Evolutionary conservation across 1,139 yeast species (phyloP).

Genomic region (Zygoascus sp.): DNA sequence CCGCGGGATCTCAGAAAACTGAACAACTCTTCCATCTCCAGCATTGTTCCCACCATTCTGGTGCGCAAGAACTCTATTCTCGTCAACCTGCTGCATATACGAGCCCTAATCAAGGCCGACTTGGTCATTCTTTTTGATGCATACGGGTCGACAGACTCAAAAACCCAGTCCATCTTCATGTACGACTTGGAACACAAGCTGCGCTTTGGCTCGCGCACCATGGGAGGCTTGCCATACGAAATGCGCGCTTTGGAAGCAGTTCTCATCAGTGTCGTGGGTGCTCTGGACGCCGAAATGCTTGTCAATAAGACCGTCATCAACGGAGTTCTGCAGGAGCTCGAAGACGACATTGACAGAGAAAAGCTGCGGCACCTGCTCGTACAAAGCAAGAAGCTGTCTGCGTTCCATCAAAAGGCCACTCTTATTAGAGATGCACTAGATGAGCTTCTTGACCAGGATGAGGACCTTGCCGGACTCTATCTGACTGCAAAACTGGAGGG

Average conservation of each 20-base stretch:
- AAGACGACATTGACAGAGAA: slow-evolving; percentile 77
- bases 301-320: slow-evolving; percentile 69
- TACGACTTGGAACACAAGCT: slow-evolving; percentile 82
- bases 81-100: slow-evolving; percentile 76
- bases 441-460: slow-evolving; percentile 86
- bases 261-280: slow-evolving; percentile 75
- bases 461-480: slow-evolving; percentile 82
- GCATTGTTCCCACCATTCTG: slow-evolving; percentile 82
- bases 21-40: slow-evolving; percentile 74
- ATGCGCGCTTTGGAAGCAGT: slow-evolving; percentile 87
- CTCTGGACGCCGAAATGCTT: slow-evolving; percentile 79
- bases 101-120: slow-evolving; percentile 79
- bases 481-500: slow-evolving; percentile 49
- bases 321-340: slow-evolving; percentile 74
- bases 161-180: slow-evolving; percentile 72
- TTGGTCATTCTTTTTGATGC: slow-evolving; percentile 79
- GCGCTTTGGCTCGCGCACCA: slow-evolving; percentile 39
- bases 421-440: slow-evolving; percentile 82
- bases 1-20: slow-evolving; percentile 84
- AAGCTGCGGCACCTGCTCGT: slow-evolving; percentile 75
- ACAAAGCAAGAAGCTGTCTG: slow-evolving; percentile 72
- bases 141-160: slow-evolving; percentile 53
- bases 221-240: slow-evolving; percentile 56
- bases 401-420: slow-evolving; percentile 78
- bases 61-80: slow-evolving; percentile 75